phyloP scores from a whole-genome alignment of 2,329 filamentous ascomycete species.

The Talaromyces piceae region DNA sequence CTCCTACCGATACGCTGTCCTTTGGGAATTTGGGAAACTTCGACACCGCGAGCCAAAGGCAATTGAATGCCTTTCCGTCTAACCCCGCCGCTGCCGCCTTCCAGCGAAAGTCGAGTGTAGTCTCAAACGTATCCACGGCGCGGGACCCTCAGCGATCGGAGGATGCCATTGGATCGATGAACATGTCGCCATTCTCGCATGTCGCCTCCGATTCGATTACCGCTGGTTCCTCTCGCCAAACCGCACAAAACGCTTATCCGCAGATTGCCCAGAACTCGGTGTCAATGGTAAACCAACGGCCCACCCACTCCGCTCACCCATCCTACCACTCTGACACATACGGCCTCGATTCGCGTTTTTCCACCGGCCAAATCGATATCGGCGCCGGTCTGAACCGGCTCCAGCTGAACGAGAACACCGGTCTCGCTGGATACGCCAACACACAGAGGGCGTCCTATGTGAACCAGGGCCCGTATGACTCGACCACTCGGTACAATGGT shows the following conservation, averaged over 20 bases:
- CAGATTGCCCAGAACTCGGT: conserved; percentile 30
- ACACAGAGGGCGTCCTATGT: conserved; percentile 23
- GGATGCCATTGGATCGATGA: conserved; percentile 21
- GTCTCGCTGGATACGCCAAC: conserved; percentile 23
- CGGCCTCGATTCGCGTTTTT: conserved; percentile 24
- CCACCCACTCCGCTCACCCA: conserved; percentile 30
- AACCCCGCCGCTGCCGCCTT: conserved; percentile 25
- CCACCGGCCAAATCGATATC: conserved; percentile 24
- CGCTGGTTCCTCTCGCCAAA: conserved; percentile 18
- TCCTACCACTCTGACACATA: conserved; percentile 34
- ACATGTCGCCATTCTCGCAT: conserved; percentile 23
- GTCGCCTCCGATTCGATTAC: conserved; percentile 22
- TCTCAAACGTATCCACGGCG: conserved; percentile 19
- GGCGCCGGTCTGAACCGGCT: conserved; percentile 26
- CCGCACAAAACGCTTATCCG: conserved; percentile 20
- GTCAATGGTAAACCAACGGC: conserved; percentile 24
- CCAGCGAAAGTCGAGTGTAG: conserved; percentile 23
- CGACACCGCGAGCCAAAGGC: conserved; percentile 23
- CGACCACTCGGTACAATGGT: conserved; percentile 39
- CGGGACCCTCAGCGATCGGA: conserved; percentile 25
- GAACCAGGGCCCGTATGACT: conserved; percentile 38
- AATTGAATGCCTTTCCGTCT: conserved; percentile 20
- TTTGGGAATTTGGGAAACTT: conserved; percentile 25
- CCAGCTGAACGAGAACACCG: conserved; percentile 26
- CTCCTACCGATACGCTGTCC: conserved; percentile 25